phyloP scores from a whole-genome alignment of 2,329 filamentous ascomycete species.

The Colletotrichum musicola region DNA sequence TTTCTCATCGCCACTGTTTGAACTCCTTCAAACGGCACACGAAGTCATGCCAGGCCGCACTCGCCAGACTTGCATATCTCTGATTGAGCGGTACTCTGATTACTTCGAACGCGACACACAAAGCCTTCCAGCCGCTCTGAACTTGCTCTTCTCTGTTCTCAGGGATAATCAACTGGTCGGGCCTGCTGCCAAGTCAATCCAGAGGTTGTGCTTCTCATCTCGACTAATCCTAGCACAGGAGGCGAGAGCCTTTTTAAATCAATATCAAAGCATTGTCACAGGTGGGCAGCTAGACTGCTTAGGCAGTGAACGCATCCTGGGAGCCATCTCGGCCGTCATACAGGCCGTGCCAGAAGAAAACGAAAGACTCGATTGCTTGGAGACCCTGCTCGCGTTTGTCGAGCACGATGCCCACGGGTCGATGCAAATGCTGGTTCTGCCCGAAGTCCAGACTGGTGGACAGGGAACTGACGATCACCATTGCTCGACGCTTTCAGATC shows the following conservation, averaged over 20 bases:
- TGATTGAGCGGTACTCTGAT: slow-evolving; percentile 79
- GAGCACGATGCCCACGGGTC: slow-evolving; percentile 63
- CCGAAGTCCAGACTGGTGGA: slow-evolving; percentile 43
- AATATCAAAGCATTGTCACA: slow-evolving; percentile 75
- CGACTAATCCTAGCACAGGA: slow-evolving; percentile 76
- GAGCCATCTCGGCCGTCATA: slow-evolving; percentile 80
- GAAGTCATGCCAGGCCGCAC: slow-evolving; percentile 70
- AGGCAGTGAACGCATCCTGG: slow-evolving; percentile 79
- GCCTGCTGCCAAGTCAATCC: slow-evolving; percentile 81
- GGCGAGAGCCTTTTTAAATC: slow-evolving; percentile 75
- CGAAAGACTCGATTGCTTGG: slow-evolving; percentile 57
- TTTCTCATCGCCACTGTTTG: slow-evolving; percentile 71
- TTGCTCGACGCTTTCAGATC: slow-evolving; percentile 20
- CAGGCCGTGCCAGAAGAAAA: slow-evolving; percentile 69
- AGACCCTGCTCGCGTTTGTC: slow-evolving; percentile 70
- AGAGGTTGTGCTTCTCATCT: slow-evolving; percentile 81
- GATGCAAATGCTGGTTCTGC: slow-evolving; percentile 45
- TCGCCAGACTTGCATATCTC: slow-evolving; percentile 75
- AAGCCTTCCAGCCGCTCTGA: slow-evolving; percentile 77
- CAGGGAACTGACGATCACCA: slow-evolving; percentile 20
- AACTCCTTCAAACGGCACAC: slow-evolving; percentile 63
- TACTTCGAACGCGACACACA: slow-evolving; percentile 80
- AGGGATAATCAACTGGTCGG: slow-evolving; percentile 71
- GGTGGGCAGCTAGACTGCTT: slow-evolving; percentile 73
- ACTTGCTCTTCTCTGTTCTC: slow-evolving; percentile 79